Conservation (phyloP, 2,329 filamentous ascomycete species). For the Colletotrichum acutatum region DNA sequence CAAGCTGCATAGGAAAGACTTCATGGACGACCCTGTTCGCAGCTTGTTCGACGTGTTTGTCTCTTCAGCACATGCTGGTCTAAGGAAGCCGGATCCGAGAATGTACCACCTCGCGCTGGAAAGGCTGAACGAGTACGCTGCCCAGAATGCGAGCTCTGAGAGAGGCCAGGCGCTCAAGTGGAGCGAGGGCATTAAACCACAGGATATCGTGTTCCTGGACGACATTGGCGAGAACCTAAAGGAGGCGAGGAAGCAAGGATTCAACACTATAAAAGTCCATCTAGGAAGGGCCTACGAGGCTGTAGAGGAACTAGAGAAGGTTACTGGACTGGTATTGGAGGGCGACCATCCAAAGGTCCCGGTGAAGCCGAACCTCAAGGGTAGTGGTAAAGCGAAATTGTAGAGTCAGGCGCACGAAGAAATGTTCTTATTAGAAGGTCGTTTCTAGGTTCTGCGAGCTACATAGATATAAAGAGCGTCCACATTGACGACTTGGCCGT, state of each 20-base stretch:
- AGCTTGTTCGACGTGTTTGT: slow-evolving; percentile 87
- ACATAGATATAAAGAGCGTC: slow-evolving; percentile 46
- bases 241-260: slow-evolving; percentile 77
- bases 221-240: slow-evolving; percentile 96
- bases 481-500: slow-evolving; percentile 43
- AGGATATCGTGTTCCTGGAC: slow-evolving; percentile 87
- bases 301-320: slow-evolving; percentile 80
- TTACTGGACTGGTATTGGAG: slow-evolving; percentile 75
- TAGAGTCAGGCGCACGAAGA: slow-evolving; percentile 40
- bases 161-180: slow-evolving; percentile 55
- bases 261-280: slow-evolving; percentile 86
- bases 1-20: slow-evolving; percentile 67
- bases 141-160: slow-evolving; percentile 55
- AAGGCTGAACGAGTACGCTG: slow-evolving; percentile 72
- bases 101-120: slow-evolving; percentile 83
- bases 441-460: slow-evolving; percentile 34
- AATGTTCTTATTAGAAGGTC: neutral
- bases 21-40: slow-evolving; percentile 67
- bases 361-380: slow-evolving; percentile 49
- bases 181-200: slow-evolving; percentile 63
- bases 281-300: slow-evolving; percentile 83
- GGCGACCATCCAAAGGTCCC: slow-evolving; percentile 64
- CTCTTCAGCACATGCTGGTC: slow-evolving; percentile 84
- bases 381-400: slow-evolving; percentile 56
- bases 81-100: slow-evolving; percentile 85